phyloP scores from a whole-genome alignment of 441 rosid genomes.

The Adansonia madagascariensis region DNA sequence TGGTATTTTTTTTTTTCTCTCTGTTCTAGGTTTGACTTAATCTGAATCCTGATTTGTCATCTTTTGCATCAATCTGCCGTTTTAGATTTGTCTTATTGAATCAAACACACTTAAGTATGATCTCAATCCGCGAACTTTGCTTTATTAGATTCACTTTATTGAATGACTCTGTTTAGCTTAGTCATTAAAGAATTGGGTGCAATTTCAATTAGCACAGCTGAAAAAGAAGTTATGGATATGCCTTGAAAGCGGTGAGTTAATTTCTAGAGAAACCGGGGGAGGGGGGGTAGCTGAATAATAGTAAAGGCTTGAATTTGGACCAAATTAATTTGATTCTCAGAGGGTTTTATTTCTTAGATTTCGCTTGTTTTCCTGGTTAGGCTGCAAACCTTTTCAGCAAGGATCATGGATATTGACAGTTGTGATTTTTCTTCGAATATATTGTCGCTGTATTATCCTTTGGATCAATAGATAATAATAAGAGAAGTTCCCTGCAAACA shows the following conservation, averaged over 20 bases:
- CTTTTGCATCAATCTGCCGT: not conserved
- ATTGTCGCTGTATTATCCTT: not conserved
- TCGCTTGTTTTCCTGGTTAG: not conserved
- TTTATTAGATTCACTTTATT: not conserved
- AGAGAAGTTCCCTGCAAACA: not conserved
- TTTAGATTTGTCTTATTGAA: not conserved
- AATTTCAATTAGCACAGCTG: not conserved
- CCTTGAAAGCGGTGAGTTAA: not conserved
- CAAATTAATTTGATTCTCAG: not conserved
- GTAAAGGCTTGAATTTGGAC: conserved; percentile 14
- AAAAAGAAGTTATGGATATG: not conserved
- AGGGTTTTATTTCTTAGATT: not conserved
- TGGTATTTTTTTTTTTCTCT: conserved; percentile 49
- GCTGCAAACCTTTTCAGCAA: not conserved
- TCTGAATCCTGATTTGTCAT: conserved; percentile 8
- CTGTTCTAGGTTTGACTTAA: conserved; percentile 3
- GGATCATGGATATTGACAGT: not conserved
- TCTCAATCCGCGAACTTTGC: not conserved
- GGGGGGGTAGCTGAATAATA: not conserved
- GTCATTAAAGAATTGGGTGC: not conserved
- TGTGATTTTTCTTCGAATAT: not conserved
- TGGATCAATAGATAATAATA: not conserved
- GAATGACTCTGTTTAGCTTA: not conserved
- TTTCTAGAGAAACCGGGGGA: not conserved
- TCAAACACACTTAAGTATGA: not conserved